These are phyloP conservation scores for Arachis stenosperma DNA, from an alignment of 306 rosid genomes.

Conservation along the genomic window DNA sequence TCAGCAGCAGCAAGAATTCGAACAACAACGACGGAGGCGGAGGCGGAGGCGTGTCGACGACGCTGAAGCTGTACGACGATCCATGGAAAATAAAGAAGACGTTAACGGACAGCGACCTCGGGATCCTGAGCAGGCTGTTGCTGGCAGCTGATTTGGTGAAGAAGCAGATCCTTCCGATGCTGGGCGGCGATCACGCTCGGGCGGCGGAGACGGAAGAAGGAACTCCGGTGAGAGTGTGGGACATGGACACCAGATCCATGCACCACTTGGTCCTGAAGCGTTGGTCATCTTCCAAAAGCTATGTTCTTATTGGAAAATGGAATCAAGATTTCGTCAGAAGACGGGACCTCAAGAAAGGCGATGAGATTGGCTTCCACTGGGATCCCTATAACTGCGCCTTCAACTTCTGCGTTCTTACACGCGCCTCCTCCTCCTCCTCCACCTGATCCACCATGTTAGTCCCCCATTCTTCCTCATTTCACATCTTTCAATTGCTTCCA, in stretches of 20 bases:
- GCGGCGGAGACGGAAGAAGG: conserved; percentile 40
- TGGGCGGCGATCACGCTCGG: conserved; percentile 21
- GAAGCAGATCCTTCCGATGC: conserved; percentile 40
- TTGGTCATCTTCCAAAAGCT: conserved; percentile 46
- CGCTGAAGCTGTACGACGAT: conserved; percentile 40
- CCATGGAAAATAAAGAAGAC: conserved; percentile 49
- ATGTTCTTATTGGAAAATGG: conserved; percentile 50
- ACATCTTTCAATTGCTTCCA: too few species aligned
- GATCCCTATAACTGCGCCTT: conserved; percentile 34
- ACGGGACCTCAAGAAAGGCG: conserved; percentile 36
- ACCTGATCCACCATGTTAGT: too few species aligned
- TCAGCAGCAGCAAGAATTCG: conserved; percentile 10
- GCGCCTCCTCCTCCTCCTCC: background rate
- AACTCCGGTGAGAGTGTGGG: conserved; percentile 31
- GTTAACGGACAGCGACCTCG: conserved; percentile 44
- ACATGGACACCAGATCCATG: conserved; percentile 41
- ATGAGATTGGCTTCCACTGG: conserved; percentile 48
- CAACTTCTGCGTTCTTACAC: conserved; percentile 41
- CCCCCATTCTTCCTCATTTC: too few species aligned
- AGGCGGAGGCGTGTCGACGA: conserved; percentile 35
- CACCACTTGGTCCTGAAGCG: conserved; percentile 42
- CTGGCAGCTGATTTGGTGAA: conserved; percentile 38
- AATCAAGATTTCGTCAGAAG: conserved; percentile 40
- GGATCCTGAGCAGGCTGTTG: conserved; percentile 45
- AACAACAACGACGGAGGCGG: background rate